phyloP scores from a whole-genome alignment of 306 rosid genomes.

The Begonia fuchsioides region DNA sequence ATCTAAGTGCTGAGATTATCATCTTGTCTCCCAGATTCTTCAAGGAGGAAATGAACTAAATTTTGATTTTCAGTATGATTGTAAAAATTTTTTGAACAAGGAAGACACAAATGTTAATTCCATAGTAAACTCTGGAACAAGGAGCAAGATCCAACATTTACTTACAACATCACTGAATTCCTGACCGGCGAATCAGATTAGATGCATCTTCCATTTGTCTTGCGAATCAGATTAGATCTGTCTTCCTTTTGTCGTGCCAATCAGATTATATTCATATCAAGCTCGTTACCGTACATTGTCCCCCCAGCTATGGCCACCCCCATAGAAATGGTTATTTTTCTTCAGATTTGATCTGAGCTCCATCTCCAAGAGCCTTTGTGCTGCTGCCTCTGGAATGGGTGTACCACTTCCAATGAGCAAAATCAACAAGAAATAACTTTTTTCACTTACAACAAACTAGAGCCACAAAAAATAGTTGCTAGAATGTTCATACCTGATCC shows the following conservation, averaged over 20 bases:
- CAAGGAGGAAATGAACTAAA: no score
- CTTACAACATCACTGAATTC: constrained; percentile 1
- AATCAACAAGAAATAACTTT: neutral
- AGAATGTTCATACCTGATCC: constrained; percentile 49
- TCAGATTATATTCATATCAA: constrained; percentile 80
- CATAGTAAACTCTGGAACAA: neutral
- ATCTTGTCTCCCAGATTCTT: no score
- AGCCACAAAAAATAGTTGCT: constrained; percentile 1
- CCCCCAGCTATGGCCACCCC: constrained; percentile 30
- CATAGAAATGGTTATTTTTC: constrained; percentile 23
- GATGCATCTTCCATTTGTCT: no score
- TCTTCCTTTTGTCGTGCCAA: constrained; percentile 21
- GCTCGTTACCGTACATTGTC: constrained; percentile 52
- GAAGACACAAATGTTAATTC: neutral
- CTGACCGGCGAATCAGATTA: no score
- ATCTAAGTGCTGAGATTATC: no score
- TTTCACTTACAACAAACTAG: neutral
- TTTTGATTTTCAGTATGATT: no score
- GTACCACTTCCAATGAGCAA: constrained; percentile 29
- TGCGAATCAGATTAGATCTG: constrained; percentile 17
- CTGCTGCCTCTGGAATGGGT: constrained; percentile 76
- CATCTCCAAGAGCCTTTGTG: constrained; percentile 80
- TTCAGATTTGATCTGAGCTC: constrained; percentile 58
- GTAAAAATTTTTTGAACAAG: no score
- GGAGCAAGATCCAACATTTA: neutral